phyloP scores from a whole-genome alignment of 257 asterid species.

The Eustoma russellianum region DNA sequence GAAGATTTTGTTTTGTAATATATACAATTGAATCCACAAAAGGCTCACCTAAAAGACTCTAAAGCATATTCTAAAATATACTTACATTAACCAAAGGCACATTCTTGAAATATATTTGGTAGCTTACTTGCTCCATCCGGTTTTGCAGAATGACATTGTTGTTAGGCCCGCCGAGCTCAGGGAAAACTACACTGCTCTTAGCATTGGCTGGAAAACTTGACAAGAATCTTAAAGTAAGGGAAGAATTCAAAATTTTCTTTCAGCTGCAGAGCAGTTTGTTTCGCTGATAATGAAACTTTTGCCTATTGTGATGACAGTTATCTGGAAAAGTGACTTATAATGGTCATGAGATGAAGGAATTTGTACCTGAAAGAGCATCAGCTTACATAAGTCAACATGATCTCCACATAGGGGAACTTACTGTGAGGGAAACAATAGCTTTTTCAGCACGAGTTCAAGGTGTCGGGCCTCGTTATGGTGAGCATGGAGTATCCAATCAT shows the following conservation, averaged over 20 bases:
- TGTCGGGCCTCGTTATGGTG: conserved; percentile 6
- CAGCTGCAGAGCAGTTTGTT: no score
- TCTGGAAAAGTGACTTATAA: conserved; percentile 6
- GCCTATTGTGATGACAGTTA: background rate
- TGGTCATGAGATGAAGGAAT: conserved; percentile 8
- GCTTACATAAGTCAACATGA: conserved; percentile 6
- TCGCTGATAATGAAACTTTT: background rate
- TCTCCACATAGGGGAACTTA: conserved; percentile 6
- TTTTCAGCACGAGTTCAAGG: conserved; percentile 8
- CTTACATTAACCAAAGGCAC: no score
- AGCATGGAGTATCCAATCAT: background rate
- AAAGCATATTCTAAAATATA: no score
- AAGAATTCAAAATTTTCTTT: no score
- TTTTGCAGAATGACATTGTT: conserved; percentile 60
- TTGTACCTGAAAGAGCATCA: conserved; percentile 5
- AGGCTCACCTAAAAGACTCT: no score
- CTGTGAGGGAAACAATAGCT: conserved; percentile 5
- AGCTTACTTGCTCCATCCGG: no score
- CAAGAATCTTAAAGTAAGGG: conserved; percentile 42
- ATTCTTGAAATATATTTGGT: no score
- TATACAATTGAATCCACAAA: no score
- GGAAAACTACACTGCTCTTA: conserved; percentile 73
- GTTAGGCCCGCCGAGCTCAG: conserved; percentile 88
- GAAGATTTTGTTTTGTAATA: no score
- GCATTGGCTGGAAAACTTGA: conserved; percentile 90